A percentile compares a stretch with the other conserved stretches of the same genome.
Evolutionary conservation across 2,329 filamentous ascomycete species (phyloP).

Genomic region (Chrysoporthe puriensis): DNA sequence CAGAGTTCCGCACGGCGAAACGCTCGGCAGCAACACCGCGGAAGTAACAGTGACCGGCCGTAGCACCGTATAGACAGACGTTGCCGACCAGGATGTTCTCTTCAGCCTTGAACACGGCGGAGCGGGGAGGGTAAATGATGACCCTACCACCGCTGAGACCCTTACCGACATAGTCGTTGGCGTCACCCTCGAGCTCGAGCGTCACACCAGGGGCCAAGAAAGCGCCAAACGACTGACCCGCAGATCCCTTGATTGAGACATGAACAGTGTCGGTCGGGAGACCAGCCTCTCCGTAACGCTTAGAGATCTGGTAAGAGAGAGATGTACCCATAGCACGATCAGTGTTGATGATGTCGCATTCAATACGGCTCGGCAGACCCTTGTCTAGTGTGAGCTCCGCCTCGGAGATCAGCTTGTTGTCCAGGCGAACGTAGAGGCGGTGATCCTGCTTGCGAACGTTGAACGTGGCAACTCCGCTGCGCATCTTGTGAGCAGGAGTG

Average conservation of each 20-base stretch:
- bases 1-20: conserved; percentile 95
- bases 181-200: conserved; percentile 90
- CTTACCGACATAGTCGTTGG: conserved; percentile 97
- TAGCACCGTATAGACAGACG: conserved; percentile 93
- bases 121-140: conserved; percentile 89
- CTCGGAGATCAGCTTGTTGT: conserved; percentile 97
- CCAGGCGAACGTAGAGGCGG: conserved; percentile 85
- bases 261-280: conserved; percentile 92
- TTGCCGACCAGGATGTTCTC: conserved; percentile 95
- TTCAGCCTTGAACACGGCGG: conserved; percentile 91
- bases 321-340: conserved; percentile 93
- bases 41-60: conserved; percentile 91
- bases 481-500: conserved; percentile 93
- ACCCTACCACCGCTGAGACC: conserved; percentile 90
- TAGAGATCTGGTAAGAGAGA: conserved; percentile 93
- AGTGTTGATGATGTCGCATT: conserved; percentile 96
- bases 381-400: conserved; percentile 94
- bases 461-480: conserved; percentile 93
- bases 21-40: conserved; percentile 94
- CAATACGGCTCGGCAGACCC: conserved; percentile 87
- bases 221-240: conserved; percentile 94
- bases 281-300: conserved; percentile 86
- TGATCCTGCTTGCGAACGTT: conserved; percentile 98
- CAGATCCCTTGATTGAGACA: conserved; percentile 94
- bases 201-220: conserved; percentile 93